phyloP scores from a whole-genome alignment of 176 grass and related monocot species.

The Bonia amplexicaulis region DNA sequence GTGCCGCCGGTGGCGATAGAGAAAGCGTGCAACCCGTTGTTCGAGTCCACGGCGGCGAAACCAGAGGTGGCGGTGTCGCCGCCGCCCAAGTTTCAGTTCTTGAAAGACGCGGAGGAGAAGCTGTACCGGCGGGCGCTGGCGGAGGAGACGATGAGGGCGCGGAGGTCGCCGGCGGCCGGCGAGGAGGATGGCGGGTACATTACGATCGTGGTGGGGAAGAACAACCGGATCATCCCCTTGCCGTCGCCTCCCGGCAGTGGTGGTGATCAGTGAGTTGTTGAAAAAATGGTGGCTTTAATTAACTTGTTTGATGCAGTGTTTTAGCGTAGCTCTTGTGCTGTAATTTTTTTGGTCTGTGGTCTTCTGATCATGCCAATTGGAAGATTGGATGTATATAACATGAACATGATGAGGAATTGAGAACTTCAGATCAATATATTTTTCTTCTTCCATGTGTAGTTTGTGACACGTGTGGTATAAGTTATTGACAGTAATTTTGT shows the following conservation, averaged over 20 bases:
- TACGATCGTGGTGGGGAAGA: slow-evolving; percentile 53
- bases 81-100: slow-evolving; percentile 84
- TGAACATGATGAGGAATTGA: slow-evolving; percentile 24
- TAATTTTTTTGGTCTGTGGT: slow-evolving; percentile 17
- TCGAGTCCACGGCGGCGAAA: slow-evolving; percentile 42
- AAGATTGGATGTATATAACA: slow-evolving; percentile 51
- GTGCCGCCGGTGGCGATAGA: slow-evolving; percentile 30
- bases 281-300: background rate
- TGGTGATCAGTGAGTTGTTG: background rate
- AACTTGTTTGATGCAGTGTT: slow-evolving; percentile 32
- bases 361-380: slow-evolving; percentile 34
- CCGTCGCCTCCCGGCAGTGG: slow-evolving; percentile 16
- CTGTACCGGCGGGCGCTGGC: slow-evolving; percentile 56
- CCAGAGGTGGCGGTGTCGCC: slow-evolving; percentile 30
- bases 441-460: background rate
- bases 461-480: background rate
- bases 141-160: slow-evolving; percentile 48
- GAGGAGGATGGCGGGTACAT: slow-evolving; percentile 54
- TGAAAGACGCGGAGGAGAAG: slow-evolving; percentile 94
- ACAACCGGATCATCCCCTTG: slow-evolving; percentile 34
- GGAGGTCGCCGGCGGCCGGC: slow-evolving; percentile 29
- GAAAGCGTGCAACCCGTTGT: slow-evolving; percentile 60
- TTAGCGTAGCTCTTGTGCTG: slow-evolving; percentile 30
- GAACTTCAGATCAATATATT: slow-evolving; percentile 3
- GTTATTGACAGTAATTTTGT: background rate